Evolutionary conservation across 805 yeast genomes (phyloP).

Genomic region (Myxozyma neglecta): DNA sequence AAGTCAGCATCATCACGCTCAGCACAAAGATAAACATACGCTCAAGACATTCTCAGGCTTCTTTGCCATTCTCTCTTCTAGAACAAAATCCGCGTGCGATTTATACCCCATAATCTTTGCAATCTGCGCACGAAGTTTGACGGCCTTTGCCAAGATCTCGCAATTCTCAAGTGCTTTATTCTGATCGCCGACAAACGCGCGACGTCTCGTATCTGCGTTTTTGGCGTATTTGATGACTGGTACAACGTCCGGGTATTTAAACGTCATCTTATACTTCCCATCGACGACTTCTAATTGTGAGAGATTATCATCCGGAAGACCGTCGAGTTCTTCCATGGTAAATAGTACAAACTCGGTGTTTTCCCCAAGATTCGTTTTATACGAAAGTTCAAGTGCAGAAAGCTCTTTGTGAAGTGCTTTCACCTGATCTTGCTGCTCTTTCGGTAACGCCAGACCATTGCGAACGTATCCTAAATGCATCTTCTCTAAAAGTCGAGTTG

Average conservation of each 20-base stretch:
- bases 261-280: conserved; percentile 61
- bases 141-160: conserved; percentile 57
- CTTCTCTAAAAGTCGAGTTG: conserved; percentile 58
- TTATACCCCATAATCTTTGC: conserved; percentile 67
- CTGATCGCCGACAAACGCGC: conserved; percentile 66
- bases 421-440: conserved; percentile 55
- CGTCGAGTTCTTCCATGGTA: conserved; percentile 64
- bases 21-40: neutral
- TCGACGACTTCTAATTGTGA: conserved; percentile 57
- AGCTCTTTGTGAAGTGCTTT: conserved; percentile 61
- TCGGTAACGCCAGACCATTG: conserved; percentile 65
- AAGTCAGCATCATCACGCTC: neutral
- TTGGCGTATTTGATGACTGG: conserved; percentile 77
- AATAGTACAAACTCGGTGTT: conserved; percentile 56
- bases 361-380: conserved; percentile 53
- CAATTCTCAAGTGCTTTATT: conserved; percentile 67
- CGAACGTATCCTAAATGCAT: conserved; percentile 57
- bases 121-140: conserved; percentile 59
- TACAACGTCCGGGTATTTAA: conserved; percentile 75
- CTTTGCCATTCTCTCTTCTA: conserved; percentile 83
- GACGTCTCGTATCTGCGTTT: conserved; percentile 61
- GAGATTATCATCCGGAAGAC: conserved; percentile 67
- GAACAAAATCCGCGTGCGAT: conserved; percentile 65
- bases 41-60: conserved; percentile 56
- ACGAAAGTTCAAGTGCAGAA: conserved; percentile 55